Conservation (phyloP, 1,284 basidiomycete genomes). For the Irpex rosettiformis region DNA sequence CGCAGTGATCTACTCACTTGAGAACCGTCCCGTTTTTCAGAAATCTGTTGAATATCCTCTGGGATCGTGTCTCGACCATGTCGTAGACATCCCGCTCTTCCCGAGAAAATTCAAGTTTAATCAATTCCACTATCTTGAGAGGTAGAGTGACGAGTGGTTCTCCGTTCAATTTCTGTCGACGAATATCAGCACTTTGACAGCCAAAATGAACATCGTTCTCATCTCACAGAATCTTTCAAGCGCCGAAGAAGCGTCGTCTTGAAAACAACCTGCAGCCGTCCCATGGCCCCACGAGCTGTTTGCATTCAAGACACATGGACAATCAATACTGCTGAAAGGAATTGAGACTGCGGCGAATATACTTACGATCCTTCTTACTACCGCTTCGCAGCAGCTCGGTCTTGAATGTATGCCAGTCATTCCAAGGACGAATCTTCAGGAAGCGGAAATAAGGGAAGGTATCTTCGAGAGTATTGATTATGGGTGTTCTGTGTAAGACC, state of each 20-base stretch:
- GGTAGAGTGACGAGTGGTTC: conserved; percentile 59
- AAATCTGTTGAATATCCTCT: conserved; percentile 56
- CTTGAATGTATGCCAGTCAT: conserved; percentile 49
- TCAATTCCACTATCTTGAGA: conserved; percentile 45
- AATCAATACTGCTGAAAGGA: background rate
- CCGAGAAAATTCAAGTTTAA: conserved; percentile 44
- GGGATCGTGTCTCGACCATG: conserved; percentile 51
- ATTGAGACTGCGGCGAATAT: background rate
- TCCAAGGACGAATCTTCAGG: conserved; percentile 46
- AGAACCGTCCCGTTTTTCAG: conserved; percentile 53
- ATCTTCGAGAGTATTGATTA: conserved; percentile 51
- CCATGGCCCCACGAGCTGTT: conserved; percentile 44
- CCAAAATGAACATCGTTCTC: conserved; percentile 7
- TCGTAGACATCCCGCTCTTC: conserved; percentile 58
- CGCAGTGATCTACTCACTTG: conserved; percentile 40
- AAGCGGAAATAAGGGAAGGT: conserved; percentile 51
- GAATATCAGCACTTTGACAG: background rate
- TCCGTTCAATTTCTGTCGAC: conserved; percentile 42
- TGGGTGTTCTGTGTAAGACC: conserved; percentile 43
- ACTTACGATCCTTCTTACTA: conserved; percentile 39
- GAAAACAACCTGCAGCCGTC: conserved; percentile 50
- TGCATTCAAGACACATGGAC: background rate
- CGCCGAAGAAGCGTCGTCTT: conserved; percentile 47
- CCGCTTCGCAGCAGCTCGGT: conserved; percentile 31
- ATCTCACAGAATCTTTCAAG: conserved; percentile 41